Percentiles rank a stretch among this genome's conserved stretches.
Conservation (phyloP, 352 stramenopile species). For the Pythium biforme region DNA sequence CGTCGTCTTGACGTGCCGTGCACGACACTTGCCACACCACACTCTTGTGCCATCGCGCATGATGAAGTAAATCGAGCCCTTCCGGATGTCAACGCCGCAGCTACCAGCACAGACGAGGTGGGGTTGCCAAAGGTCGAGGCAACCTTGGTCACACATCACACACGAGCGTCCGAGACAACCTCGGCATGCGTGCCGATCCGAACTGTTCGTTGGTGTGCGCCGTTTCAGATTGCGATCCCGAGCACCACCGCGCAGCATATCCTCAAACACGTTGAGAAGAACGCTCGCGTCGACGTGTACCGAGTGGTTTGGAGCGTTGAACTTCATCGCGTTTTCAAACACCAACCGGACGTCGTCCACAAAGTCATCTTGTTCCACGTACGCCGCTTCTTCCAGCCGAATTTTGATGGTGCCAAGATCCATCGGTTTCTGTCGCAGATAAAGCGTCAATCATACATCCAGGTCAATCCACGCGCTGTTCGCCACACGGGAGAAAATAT, state of each 20-base stretch:
- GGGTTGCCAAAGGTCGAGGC: conserved; percentile 54
- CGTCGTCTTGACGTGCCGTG: conserved; percentile 32
- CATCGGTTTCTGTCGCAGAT: conserved; percentile 68
- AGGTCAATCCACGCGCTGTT: conserved; percentile 1
- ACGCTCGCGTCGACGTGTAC: conserved; percentile 70
- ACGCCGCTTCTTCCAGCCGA: conserved; percentile 76
- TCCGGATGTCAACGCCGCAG: conserved; percentile 77
- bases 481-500: not conserved
- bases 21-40: conserved; percentile 77
- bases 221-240: conserved; percentile 42
- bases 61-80: conserved; percentile 71
- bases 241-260: conserved; percentile 41
- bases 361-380: conserved; percentile 86
- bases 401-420: conserved; percentile 89
- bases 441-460: conserved; percentile 1
- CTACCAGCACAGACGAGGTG: conserved; percentile 73
- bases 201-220: conserved; percentile 25
- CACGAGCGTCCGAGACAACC: conserved; percentile 71
- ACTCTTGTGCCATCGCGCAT: conserved; percentile 76
- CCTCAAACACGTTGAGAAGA: conserved; percentile 67
- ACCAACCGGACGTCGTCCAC: conserved; percentile 77
- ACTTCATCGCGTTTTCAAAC: conserved; percentile 90
- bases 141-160: conserved; percentile 71
- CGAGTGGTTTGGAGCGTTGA: conserved; percentile 78
- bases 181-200: conserved; percentile 46